Percentiles rank a stretch among this genome's conserved stretches.
These are phyloP conservation scores for Globisporangium polare DNA, from an alignment of 352 stramenopile species.

Conservation along the genomic window DNA sequence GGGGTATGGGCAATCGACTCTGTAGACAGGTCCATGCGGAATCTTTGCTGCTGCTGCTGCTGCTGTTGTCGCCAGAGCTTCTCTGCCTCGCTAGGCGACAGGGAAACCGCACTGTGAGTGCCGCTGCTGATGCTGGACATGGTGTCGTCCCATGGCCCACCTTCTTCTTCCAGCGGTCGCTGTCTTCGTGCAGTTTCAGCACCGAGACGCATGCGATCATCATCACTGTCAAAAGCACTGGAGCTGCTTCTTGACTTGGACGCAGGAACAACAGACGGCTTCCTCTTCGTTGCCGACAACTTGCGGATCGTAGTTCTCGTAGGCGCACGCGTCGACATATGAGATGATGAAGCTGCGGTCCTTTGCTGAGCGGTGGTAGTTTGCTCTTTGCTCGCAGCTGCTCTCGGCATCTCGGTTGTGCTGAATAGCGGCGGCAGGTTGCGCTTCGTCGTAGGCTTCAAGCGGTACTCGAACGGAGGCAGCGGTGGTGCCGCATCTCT, in stretches of 20 bases:
- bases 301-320: conserved; percentile 1
- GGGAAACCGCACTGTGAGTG: neutral
- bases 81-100: neutral
- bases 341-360: neutral
- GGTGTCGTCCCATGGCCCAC: neutral
- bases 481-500: neutral
- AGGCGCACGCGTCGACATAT: neutral
- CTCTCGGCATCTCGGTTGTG: conserved; percentile 7
- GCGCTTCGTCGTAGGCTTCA: conserved; percentile 17
- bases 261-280: neutral
- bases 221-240: neutral
- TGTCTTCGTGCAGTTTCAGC: neutral
- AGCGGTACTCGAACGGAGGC: conserved; percentile 17
- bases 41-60: neutral
- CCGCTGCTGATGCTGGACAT: neutral
- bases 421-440: conserved; percentile 15
- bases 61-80: neutral
- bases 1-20: neutral
- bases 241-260: neutral
- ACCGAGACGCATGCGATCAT: too few relatives aligned
- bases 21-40: neutral
- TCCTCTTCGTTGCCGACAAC: conserved; percentile 1
- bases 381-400: neutral
- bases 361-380: neutral
- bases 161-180: neutral